phyloP scores from a whole-genome alignment of 768 basidiomycete genomes.

The Candolleomyces aberdarensis region DNA sequence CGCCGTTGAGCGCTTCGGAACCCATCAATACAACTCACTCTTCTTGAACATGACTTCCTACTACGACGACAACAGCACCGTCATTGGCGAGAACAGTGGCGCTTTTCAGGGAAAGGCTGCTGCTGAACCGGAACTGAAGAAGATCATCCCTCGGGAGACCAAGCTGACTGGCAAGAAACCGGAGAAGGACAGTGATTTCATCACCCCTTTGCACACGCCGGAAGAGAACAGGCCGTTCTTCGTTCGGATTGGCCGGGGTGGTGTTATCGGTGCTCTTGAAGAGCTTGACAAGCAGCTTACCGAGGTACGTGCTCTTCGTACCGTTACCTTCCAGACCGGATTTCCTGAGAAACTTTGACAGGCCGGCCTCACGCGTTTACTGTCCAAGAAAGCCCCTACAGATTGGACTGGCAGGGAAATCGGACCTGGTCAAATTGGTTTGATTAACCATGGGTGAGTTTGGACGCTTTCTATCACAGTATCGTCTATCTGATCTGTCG shows the following conservation, averaged over 20 bases:
- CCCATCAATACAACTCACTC: neutral
- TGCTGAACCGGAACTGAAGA: neutral
- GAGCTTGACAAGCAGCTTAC: constrained; percentile 64
- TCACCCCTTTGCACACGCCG: constrained; percentile 45
- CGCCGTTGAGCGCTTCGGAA: neutral
- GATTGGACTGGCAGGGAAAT: constrained; percentile 73
- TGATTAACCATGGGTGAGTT: constrained; percentile 66
- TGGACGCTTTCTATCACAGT: neutral
- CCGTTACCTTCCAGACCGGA: neutral
- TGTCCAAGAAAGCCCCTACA: constrained; percentile 68
- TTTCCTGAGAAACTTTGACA: constrained; percentile 19
- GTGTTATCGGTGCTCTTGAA: constrained; percentile 65
- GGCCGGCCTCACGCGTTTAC: constrained; percentile 53
- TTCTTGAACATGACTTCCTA: constrained; percentile 29
- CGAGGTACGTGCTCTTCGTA: constrained; percentile 28
- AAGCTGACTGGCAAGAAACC: constrained; percentile 1
- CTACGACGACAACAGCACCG: constrained; percentile 42
- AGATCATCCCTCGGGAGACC: neutral
- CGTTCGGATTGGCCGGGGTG: constrained; percentile 62
- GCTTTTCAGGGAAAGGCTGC: neutral
- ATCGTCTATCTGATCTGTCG: neutral
- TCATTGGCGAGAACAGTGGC: constrained; percentile 35
- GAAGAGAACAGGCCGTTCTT: constrained; percentile 67
- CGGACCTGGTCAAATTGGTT: constrained; percentile 65
- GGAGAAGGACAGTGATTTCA: constrained; percentile 33